These are phyloP conservation scores for Trichopus zeylanicus DNA, from an alignment of 116 monocot species.

Conservation along the genomic window DNA sequence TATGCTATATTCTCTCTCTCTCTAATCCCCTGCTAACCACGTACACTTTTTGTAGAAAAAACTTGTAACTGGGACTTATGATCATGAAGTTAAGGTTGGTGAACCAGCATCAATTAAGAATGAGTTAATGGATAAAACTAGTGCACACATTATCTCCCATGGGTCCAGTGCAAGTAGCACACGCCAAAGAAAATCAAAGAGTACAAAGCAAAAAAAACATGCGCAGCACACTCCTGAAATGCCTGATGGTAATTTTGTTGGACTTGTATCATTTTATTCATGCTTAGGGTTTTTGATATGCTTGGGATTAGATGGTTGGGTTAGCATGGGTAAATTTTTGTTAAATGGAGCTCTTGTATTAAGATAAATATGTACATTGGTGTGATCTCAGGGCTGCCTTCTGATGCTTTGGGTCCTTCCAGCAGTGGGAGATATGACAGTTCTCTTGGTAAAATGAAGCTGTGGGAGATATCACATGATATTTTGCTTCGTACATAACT, in stretches of 20 bases:
- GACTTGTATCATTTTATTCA: background rate
- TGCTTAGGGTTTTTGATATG: no score
- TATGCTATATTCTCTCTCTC: no score
- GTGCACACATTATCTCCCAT: constrained; percentile 13
- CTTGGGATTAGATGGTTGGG: no score
- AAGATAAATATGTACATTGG: no score
- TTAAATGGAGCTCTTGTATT: no score
- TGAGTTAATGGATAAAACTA: constrained; percentile 31
- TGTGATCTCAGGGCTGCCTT: constrained; percentile 40
- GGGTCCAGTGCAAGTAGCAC: constrained; percentile 20
- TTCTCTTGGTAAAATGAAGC: constrained; percentile 63
- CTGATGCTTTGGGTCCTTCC: constrained; percentile 28
- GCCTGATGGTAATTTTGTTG: constrained; percentile 42
- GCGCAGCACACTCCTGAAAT: constrained; percentile 18
- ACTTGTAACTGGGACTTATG: constrained; percentile 17
- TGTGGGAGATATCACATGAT: background rate
- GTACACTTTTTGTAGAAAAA: constrained; percentile 28
- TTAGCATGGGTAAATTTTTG: no score
- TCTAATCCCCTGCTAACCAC: no score
- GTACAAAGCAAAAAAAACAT: constrained; percentile 38
- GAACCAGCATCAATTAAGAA: constrained; percentile 9
- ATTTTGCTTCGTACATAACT: background rate
- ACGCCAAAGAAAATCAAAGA: constrained; percentile 40
- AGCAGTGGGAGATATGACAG: constrained; percentile 78
- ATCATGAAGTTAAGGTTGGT: constrained; percentile 10